Percentiles rank a stretch among this genome's conserved stretches.
phyloP scores from a whole-genome alignment of 106 monocot species.

The Phalaenopsis aphrodite region DNA sequence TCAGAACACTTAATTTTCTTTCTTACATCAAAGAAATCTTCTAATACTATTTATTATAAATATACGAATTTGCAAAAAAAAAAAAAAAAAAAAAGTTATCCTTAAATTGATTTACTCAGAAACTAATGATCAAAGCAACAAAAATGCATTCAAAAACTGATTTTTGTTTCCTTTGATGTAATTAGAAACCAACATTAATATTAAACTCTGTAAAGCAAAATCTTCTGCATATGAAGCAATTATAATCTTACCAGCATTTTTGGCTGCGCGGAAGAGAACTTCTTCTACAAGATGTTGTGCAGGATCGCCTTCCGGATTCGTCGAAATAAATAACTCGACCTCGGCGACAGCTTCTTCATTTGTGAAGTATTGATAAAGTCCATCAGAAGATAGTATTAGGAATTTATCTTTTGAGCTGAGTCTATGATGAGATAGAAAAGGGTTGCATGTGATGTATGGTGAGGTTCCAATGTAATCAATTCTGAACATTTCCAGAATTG shows the following conservation, averaged over 20 bases:
- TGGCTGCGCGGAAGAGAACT: slow-evolving; percentile 10
- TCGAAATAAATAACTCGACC: slow-evolving; percentile 67
- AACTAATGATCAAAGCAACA: no score
- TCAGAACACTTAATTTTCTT: not conserved
- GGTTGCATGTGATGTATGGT: slow-evolving; percentile 78
- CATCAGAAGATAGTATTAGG: slow-evolving; percentile 82
- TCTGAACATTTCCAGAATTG: slow-evolving; percentile 84
- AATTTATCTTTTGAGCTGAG: slow-evolving; percentile 54
- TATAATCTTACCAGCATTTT: slow-evolving; percentile 3
- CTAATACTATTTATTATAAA: not conserved
- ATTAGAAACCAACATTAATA: no score
- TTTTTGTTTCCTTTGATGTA: no score
- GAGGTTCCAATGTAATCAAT: slow-evolving; percentile 76
- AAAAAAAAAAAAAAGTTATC: no score
- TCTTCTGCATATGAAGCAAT: not conserved
- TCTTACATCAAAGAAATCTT: not conserved
- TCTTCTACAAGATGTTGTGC: slow-evolving; percentile 10
- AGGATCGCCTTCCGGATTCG: slow-evolving; percentile 75
- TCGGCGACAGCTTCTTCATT: slow-evolving; percentile 67
- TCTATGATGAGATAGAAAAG: slow-evolving; percentile 58
- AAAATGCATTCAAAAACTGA: no score
- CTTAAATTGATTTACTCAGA: no score
- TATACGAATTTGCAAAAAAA: no score
- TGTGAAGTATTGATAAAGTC: slow-evolving; percentile 92
- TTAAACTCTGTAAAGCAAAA: not conserved